These are phyloP conservation scores for Rhodotorula sp. DNA, from an alignment of 1,284 basidiomycete genomes.

Conservation along the genomic window DNA sequence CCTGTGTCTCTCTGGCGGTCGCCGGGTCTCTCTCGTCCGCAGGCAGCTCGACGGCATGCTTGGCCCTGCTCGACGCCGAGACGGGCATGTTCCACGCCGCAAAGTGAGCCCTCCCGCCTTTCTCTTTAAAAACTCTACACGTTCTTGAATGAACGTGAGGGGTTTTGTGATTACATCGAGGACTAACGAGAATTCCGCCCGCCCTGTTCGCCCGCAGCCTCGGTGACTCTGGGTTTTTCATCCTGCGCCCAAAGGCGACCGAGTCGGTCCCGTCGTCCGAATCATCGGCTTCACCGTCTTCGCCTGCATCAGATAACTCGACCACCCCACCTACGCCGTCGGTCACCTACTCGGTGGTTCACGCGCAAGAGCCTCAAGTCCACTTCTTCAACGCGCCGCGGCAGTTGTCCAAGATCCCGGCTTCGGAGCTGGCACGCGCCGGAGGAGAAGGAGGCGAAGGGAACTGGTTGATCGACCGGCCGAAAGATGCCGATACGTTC, in stretches of 20 bases:
- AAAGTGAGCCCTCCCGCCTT: conserved; percentile 59
- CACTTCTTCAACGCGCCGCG: conserved; percentile 70
- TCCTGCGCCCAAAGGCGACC: conserved; percentile 58
- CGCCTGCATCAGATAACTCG: conserved; percentile 64
- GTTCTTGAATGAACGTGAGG: too few species aligned
- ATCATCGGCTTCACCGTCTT: too few species aligned
- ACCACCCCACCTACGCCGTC: background rate
- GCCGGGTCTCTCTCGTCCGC: background rate
- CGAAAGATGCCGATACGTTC: conserved; percentile 59
- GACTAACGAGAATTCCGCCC: background rate
- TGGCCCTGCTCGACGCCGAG: conserved; percentile 71
- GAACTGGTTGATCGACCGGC: conserved; percentile 60
- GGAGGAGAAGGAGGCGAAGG: conserved; percentile 60
- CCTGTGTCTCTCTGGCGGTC: too few species aligned
- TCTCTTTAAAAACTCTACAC: background rate
- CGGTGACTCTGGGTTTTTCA: conserved; percentile 79
- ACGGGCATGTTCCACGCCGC: conserved; percentile 73
- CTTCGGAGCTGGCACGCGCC: background rate
- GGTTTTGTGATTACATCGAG: too few species aligned
- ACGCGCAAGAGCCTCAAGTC: conserved; percentile 65
- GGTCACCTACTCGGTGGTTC: conserved; percentile 59
- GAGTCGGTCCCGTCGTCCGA: conserved; percentile 6
- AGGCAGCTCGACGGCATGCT: conserved; percentile 84
- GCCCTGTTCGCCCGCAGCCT: conserved; percentile 56
- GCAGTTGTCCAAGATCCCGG: conserved; percentile 39